Evolutionary conservation across 805 yeast species (phyloP).

Genomic region (Jamesozyma jinghongensis): DNA sequence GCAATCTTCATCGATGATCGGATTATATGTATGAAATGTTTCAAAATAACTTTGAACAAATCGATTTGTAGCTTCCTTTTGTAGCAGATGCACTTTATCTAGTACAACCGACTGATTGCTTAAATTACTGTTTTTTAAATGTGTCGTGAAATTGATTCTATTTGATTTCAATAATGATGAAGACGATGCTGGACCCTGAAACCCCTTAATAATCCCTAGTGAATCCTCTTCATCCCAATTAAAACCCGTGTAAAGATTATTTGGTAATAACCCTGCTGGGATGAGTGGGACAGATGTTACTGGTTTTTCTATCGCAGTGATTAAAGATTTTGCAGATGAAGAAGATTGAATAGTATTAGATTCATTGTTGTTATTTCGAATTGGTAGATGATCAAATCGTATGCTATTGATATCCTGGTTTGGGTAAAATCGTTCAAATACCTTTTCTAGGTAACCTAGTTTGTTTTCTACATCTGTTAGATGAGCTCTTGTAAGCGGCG

Average conservation of each 20-base stretch:
- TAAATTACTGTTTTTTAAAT: not conserved
- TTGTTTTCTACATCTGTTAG: constrained; percentile 65
- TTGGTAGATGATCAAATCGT: constrained; percentile 5
- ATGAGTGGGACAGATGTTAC: not conserved
- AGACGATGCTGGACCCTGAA: constrained; percentile 56
- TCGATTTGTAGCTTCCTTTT: constrained; percentile 15
- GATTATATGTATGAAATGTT: constrained; percentile 53
- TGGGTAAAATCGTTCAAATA: constrained; percentile 38
- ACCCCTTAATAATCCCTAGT: constrained; percentile 32
- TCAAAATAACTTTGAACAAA: constrained; percentile 45
- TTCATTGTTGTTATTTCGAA: not conserved
- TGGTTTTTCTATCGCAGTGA: not conserved
- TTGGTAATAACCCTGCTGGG: constrained; percentile 33
- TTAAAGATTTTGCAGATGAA: not conserved
- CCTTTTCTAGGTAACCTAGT: constrained; percentile 38
- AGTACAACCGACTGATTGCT: not conserved
- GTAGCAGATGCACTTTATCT: constrained; percentile 1
- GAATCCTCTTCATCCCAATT: constrained; percentile 36
- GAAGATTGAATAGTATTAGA: no score
- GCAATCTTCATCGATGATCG: constrained; percentile 48
- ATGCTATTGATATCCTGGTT: constrained; percentile 37
- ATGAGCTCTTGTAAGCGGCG: constrained; percentile 76
- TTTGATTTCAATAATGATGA: constrained; percentile 43
- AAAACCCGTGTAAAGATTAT: constrained; percentile 42
- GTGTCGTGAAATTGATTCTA: not conserved